phyloP scores from a whole-genome alignment of 345 rosid species.

The Combretum micranthum region DNA sequence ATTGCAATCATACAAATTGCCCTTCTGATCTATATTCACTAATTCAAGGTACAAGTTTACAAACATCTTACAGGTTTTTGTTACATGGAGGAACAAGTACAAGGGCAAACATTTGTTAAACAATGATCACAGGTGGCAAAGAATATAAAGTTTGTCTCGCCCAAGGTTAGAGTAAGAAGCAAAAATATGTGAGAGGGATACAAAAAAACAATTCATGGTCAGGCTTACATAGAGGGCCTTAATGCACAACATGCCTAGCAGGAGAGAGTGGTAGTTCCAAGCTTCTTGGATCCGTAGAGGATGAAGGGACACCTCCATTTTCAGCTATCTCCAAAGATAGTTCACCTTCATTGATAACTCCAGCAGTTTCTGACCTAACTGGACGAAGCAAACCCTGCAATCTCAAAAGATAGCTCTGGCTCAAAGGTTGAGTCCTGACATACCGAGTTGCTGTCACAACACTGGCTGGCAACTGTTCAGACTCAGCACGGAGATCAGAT shows the following conservation, averaged over 20 bases:
- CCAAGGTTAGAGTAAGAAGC: conserved; percentile 14
- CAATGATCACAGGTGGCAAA: conserved; percentile 2
- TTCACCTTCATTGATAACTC: conserved; percentile 18
- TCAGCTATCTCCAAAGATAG: conserved; percentile 31
- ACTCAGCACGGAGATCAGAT: conserved; percentile 67
- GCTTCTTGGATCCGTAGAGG: conserved; percentile 5
- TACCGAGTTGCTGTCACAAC: conserved; percentile 39
- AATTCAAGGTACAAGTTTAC: too few relatives aligned
- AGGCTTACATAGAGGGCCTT: conserved; percentile 1
- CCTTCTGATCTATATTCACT: too few relatives aligned
- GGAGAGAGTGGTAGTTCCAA: conserved; percentile 2
- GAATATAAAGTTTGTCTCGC: conserved; percentile 4
- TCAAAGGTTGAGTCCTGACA: conserved; percentile 55
- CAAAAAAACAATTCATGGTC: conserved; percentile 5
- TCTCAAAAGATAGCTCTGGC: conserved; percentile 73
- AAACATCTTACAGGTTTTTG: too few relatives aligned
- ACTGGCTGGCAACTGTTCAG: conserved; percentile 42
- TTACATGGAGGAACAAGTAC: conserved; percentile 1
- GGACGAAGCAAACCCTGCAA: conserved; percentile 55
- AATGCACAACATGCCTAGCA: not conserved
- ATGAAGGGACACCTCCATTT: conserved; percentile 17
- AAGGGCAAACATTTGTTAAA: not conserved
- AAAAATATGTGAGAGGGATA: conserved; percentile 12
- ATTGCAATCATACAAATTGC: too few relatives aligned
- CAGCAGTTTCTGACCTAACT: conserved; percentile 42